Base-by-base conservation (phyloP, 2,329 filamentous ascomycete species). In the Xylaria sp. region DNA sequence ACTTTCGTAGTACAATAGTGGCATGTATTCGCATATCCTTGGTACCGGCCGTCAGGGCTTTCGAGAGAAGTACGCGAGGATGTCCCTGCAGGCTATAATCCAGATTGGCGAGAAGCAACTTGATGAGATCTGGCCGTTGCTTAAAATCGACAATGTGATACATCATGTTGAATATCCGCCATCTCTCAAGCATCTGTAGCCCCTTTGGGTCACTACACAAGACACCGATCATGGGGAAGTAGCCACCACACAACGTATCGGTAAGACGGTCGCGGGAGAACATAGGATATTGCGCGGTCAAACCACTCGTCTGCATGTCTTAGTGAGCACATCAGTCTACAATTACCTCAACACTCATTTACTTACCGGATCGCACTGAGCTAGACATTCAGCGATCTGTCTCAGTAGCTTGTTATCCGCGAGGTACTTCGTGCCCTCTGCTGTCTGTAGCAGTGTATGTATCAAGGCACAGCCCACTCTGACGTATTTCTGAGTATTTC, bases 131-230 rank as follows among this genome's bases (percentile, higher is more conserved):
- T 42, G 93, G 91, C 2, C 94, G 88, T 71, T 94, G 89, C 64
- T 90, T 91, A 41, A 96, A 79, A 67, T 97, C 93, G 53, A 97
- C 84, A 57, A 99, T 96, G 72, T 97, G 94, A 70, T 99, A 99
- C 80, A 97, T 95, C 91, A 99, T 99, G 72, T 97, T 97, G 75
- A 97, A 92, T 81, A 99, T 95, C 64, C 92, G 91, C 93, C 94
- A 97, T 64, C 91, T 82, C 70, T 97, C 93, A 68, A 99, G 84
- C 75, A 99, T 93, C 57, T 89, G 86, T 20, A 97, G 80, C 0
- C 94, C 94, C 63, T 88, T 90, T 0, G 83, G 76, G 65, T 96
- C 91, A 48, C 88, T 88, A 64, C 89, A 97, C 53, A 99, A 75
- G 9, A 91, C 87, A 7, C 94, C 95, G 1, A 99, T 77, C 78